Percentiles rank a stretch among this genome's conserved stretches.
These are phyloP conservation scores for Solanum corneliomulleri DNA, from an alignment of 257 asterid species.

Conservation along the genomic window DNA sequence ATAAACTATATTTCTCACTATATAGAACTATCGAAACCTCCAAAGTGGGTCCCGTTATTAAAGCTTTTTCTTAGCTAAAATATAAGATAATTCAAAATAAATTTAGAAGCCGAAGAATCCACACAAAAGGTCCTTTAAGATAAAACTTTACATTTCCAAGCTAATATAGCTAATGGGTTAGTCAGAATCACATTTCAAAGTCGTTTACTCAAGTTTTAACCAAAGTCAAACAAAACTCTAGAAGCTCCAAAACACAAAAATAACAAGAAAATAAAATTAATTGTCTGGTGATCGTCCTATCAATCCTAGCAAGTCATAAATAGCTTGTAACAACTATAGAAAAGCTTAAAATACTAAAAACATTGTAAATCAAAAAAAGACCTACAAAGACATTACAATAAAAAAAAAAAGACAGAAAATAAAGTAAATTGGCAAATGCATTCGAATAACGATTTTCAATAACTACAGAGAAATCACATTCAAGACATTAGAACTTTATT, in stretches of 20 bases:
- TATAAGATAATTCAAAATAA: not conserved
- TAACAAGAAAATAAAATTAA: too few species aligned
- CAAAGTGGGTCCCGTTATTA: not conserved
- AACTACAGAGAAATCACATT: not conserved
- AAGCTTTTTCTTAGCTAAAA: not conserved
- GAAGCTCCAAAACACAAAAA: not conserved
- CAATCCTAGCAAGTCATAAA: not conserved
- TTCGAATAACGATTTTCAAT: too few species aligned
- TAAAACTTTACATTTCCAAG: too few species aligned
- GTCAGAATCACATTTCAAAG: too few species aligned
- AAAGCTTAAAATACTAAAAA: not conserved
- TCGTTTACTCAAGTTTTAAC: not conserved
- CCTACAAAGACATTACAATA: not conserved
- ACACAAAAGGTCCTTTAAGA: not conserved
- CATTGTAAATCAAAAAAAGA: too few species aligned
- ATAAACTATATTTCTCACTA: not conserved
- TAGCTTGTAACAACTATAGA: not conserved
- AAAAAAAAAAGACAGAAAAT: not conserved
- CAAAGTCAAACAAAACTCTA: not conserved
- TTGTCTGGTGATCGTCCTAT: not conserved
- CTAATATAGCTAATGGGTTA: not conserved
- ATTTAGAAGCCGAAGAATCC: not conserved
- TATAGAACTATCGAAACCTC: not conserved
- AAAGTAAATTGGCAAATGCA: not conserved
- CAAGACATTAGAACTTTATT: not conserved